These are phyloP conservation scores for Arthrobotrys pseudoclavata DNA, from an alignment of 2,329 filamentous ascomycete genomes.

Conservation along the genomic window DNA sequence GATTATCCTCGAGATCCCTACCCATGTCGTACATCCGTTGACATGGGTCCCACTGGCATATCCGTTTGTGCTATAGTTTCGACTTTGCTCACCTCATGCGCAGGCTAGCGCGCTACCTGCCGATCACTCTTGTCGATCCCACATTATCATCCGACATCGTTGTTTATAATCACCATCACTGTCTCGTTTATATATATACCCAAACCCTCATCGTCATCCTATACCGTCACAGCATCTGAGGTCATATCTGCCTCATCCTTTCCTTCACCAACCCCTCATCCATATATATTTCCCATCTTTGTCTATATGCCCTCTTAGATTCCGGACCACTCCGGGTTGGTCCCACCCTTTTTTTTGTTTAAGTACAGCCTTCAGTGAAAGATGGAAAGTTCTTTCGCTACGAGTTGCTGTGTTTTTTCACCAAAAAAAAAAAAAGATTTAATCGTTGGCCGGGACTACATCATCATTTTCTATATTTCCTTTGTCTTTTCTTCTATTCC, in stretches of 20 bases:
- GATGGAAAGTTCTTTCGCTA: slow-evolving; percentile 11
- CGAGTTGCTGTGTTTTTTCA: too few species aligned
- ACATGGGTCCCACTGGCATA: slow-evolving; percentile 29
- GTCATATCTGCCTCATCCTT: slow-evolving; percentile 22
- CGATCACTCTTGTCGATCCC: slow-evolving; percentile 11
- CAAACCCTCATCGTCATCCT: neutral
- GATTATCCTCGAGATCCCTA: slow-evolving; percentile 24
- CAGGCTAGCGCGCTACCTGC: slow-evolving; percentile 46
- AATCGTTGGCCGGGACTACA: slow-evolving; percentile 22
- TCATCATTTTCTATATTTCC: slow-evolving; percentile 35
- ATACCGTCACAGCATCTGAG: slow-evolving; percentile 10
- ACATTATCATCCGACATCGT: slow-evolving; percentile 9
- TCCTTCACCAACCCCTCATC: slow-evolving; percentile 17
- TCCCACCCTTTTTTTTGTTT: slow-evolving; percentile 29
- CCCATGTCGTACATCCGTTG: slow-evolving; percentile 35
- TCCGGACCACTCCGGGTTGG: slow-evolving; percentile 33
- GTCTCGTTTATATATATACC: slow-evolving; percentile 22
- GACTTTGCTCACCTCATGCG: slow-evolving; percentile 50
- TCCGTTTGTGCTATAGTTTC: slow-evolving; percentile 38
- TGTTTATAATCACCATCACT: slow-evolving; percentile 19
- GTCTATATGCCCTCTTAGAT: slow-evolving; percentile 56
- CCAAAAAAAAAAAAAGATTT: too few species aligned
- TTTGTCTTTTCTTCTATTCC: slow-evolving; percentile 44
- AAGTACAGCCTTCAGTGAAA: slow-evolving; percentile 17
- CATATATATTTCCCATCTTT: slow-evolving; percentile 40